Evolutionary conservation across 306 rosid genomes (phyloP).

Genomic region (Fragaria vesca): DNA sequence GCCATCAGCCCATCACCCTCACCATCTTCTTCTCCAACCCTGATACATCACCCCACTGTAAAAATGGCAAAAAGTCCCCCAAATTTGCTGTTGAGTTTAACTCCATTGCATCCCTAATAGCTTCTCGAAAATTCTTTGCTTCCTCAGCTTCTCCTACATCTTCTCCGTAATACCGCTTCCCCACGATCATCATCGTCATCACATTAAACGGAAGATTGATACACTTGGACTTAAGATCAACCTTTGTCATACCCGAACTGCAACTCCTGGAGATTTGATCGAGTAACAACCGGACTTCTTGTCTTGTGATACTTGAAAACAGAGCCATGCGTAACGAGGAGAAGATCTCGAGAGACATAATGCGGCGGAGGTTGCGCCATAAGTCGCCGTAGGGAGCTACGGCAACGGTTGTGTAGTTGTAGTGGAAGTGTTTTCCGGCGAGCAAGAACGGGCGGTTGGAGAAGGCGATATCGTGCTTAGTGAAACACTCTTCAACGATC

Average conservation of each 20-base stretch:
- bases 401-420: conserved; percentile 20
- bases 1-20: conserved; percentile 18
- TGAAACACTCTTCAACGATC: conserved; percentile 25
- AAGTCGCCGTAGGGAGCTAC: conserved; percentile 33
- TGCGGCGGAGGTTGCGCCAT: conserved; percentile 41
- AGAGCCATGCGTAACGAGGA: conserved; percentile 22
- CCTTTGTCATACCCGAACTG: not conserved
- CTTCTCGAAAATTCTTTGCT: conserved; percentile 17
- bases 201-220: conserved; percentile 23
- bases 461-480: conserved; percentile 33
- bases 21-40: conserved; percentile 25
- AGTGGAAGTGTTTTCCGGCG: conserved; percentile 18
- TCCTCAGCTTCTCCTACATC: not conserved
- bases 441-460: conserved; percentile 32
- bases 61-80: conserved; percentile 22
- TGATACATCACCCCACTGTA: conserved; percentile 7
- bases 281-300: conserved; percentile 16
- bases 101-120: not conserved
- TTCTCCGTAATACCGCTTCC: conserved; percentile 24
- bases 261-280: not conserved
- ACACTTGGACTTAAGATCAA: conserved; percentile 17
- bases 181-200: conserved; percentile 25
- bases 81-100: not conserved
- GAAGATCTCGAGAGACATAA: conserved; percentile 19
- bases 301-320: not conserved